Conservation (phyloP, 495 filamentous ascomycete species). For the Aspergillus cavernicola region DNA sequence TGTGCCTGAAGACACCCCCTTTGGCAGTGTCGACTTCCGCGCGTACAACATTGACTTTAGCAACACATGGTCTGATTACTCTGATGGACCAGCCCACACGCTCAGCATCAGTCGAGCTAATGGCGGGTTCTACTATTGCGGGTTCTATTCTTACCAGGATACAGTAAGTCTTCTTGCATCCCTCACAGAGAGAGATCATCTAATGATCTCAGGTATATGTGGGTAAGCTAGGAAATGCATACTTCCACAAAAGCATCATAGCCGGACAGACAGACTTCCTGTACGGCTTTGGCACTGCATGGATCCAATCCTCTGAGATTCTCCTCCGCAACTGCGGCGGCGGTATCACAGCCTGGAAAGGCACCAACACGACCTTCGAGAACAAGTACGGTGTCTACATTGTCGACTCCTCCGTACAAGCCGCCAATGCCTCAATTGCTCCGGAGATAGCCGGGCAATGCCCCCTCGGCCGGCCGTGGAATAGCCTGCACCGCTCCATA, state of each 20-base stretch:
- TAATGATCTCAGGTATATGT: constrained; percentile 45
- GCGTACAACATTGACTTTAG: constrained; percentile 58
- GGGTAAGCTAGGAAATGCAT: constrained; percentile 58
- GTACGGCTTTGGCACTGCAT: constrained; percentile 53
- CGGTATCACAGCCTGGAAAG: constrained; percentile 65
- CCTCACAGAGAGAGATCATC: no score
- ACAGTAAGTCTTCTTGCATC: constrained; percentile 36
- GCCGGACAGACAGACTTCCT: constrained; percentile 61
- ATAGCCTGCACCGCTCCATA: constrained; percentile 49
- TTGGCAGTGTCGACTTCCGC: constrained; percentile 54
- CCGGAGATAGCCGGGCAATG: constrained; percentile 45
- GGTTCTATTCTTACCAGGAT: constrained; percentile 58
- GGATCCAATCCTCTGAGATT: constrained; percentile 41
- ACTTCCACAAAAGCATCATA: constrained; percentile 50
- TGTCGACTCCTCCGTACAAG: constrained; percentile 42
- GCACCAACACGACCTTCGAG: constrained; percentile 56
- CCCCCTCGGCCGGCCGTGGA: constrained; percentile 58
- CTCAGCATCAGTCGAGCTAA: constrained; percentile 54
- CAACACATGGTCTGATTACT: constrained; percentile 52
- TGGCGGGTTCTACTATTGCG: constrained; percentile 55
- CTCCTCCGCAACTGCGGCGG: constrained; percentile 54
- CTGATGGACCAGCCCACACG: constrained; percentile 51
- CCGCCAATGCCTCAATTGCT: constrained; percentile 49
- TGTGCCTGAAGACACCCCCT: constrained; percentile 54
- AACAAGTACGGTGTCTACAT: constrained; percentile 65